These are phyloP conservation scores for Cordyceps pruinosa DNA, from an alignment of 2,329 filamentous ascomycete genomes.

Conservation along the genomic window DNA sequence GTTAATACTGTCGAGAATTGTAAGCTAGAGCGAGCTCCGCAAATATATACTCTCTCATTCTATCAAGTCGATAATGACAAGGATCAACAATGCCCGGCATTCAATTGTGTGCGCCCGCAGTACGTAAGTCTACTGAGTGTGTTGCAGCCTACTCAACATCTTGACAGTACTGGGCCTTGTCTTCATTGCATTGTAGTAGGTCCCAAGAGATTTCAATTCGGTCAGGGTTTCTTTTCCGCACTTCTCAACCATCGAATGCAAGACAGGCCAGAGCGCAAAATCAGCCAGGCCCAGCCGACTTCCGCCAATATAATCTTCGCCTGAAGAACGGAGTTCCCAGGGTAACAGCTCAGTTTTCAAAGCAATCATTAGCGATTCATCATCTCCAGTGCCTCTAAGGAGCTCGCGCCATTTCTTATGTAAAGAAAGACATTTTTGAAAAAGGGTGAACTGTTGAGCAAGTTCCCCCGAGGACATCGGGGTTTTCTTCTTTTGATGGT, in stretches of 20 bases:
- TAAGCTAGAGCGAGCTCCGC: not conserved
- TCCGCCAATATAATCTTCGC: slow-evolving; percentile 39
- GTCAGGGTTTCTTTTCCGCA: slow-evolving; percentile 26
- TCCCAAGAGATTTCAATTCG: slow-evolving; percentile 24
- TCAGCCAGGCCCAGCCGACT: slow-evolving; percentile 39
- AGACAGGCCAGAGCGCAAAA: slow-evolving; percentile 50
- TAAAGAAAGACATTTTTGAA: slow-evolving; percentile 33
- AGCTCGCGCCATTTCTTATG: not conserved
- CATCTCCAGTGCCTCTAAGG: not conserved
- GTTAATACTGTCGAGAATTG: not conserved
- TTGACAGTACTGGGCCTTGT: slow-evolving; percentile 18
- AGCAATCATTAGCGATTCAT: slow-evolving; percentile 14
- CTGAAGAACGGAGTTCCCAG: slow-evolving; percentile 34
- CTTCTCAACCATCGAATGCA: slow-evolving; percentile 38
- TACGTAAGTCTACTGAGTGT: not conserved
- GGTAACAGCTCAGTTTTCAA: slow-evolving; percentile 28
- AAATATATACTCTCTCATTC: not conserved
- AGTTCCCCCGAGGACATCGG: slow-evolving; percentile 23
- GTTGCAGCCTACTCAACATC: slow-evolving; percentile 12
- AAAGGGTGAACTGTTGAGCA: slow-evolving; percentile 32
- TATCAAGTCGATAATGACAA: too few relatives aligned
- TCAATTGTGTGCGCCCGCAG: not conserved
- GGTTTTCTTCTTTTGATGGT: slow-evolving; percentile 33
- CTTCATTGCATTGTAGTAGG: slow-evolving; percentile 32
- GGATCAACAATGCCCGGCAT: not conserved